Conservation (phyloP, 331 rosid species). For the Saraca asoca region DNA sequence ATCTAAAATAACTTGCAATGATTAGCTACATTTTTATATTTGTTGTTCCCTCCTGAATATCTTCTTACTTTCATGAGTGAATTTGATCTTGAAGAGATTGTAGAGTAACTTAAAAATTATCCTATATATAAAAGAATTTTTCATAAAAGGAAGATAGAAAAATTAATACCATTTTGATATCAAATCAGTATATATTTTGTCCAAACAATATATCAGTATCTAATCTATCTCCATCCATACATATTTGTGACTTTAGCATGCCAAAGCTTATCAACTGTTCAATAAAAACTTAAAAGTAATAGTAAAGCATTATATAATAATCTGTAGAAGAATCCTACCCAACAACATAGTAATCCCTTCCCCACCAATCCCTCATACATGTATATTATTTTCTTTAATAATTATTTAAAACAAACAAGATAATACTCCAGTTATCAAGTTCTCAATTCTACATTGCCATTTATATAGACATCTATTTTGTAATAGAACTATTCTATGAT, state of each 20-base stretch:
- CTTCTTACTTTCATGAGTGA: too few species aligned
- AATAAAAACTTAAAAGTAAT: background rate
- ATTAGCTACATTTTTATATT: too few species aligned
- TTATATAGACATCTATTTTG: too few species aligned
- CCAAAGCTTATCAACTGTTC: constrained; percentile 46
- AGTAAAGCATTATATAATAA: background rate
- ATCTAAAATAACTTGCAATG: too few species aligned
- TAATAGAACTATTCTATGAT: too few species aligned
- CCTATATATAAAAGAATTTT: too few species aligned
- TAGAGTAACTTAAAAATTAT: too few species aligned
- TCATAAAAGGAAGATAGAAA: too few species aligned
- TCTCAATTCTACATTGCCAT: background rate
- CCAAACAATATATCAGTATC: constrained; percentile 95
- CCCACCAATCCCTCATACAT: background rate
- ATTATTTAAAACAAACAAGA: background rate
- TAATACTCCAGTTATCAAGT: background rate
- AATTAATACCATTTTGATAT: too few species aligned
- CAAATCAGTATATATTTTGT: too few species aligned
- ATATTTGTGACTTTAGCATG: constrained; percentile 83
- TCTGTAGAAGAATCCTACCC: constrained; percentile 4
- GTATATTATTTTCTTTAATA: background rate
- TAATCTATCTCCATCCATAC: constrained; percentile 98
- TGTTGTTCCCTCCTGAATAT: too few species aligned
- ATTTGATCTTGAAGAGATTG: too few species aligned
- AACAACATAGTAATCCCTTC: background rate